Evolutionary conservation across 768 basidiomycete species (phyloP).

Genomic region (Termitomyces sp.): DNA sequence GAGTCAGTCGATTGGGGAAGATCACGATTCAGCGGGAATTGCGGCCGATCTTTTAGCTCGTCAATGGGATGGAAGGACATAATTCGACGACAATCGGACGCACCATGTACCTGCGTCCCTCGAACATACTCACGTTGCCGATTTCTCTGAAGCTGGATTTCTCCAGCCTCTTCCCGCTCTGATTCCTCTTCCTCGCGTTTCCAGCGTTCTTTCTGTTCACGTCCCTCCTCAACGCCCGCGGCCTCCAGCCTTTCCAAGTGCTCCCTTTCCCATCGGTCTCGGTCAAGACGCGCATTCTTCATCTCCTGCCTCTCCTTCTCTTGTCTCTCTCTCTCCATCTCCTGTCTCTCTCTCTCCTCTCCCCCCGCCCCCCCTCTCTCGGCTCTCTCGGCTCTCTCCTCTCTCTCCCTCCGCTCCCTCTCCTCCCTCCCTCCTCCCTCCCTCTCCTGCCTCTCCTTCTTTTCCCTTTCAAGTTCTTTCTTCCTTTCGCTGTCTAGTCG

Average conservation of each 20-base stretch:
- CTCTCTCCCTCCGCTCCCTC: not conserved
- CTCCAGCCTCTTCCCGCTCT: not conserved
- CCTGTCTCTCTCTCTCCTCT: not conserved
- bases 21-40: too few relatives aligned
- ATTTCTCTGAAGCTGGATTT: too few relatives aligned
- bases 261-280: not conserved
- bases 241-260: not conserved
- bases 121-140: not conserved
- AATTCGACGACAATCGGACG: not conserved
- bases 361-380: not conserved
- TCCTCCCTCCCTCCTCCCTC: not conserved
- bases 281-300: constrained; percentile 1
- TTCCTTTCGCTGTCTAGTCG: not conserved
- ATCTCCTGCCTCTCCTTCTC: constrained; percentile 1
- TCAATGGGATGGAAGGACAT: too few relatives aligned
- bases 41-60: too few relatives aligned
- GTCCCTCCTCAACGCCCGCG: not conserved
- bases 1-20: too few relatives aligned
- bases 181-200: not conserved
- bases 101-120: not conserved
- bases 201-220: not conserved
- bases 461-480: not conserved
- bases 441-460: not conserved
- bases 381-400: not conserved
- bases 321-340: too few relatives aligned